phyloP scores from a whole-genome alignment of 2,329 filamentous ascomycete species.

The Atkinsonella hypoxylon region DNA sequence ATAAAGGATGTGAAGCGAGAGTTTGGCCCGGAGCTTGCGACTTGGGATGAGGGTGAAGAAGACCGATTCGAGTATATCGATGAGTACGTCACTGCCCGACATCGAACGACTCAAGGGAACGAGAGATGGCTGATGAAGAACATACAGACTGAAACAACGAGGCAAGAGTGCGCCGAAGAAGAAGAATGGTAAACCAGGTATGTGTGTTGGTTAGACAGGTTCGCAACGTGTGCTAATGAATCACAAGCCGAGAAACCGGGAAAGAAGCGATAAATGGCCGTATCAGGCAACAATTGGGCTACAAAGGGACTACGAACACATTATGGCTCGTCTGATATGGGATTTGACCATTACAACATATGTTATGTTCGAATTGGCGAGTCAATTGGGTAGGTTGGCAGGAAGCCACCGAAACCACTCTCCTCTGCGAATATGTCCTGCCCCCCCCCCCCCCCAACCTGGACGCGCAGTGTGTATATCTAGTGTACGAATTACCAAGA shows the following conservation, averaged over 20 bases:
- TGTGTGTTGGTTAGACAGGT: slow-evolving; percentile 4
- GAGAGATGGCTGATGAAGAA: slow-evolving; percentile 16
- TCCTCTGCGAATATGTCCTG: no score
- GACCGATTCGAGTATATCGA: slow-evolving; percentile 66
- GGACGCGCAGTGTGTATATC: background rate
- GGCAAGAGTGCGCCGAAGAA: slow-evolving; percentile 86
- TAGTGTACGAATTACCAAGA: slow-evolving; percentile 1
- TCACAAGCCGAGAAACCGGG: slow-evolving; percentile 15
- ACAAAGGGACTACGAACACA: no score
- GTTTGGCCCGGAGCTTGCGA: slow-evolving; percentile 54
- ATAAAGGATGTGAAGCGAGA: slow-evolving; percentile 62
- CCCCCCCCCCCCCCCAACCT: no score
- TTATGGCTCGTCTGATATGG: background rate
- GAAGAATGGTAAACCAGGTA: slow-evolving; percentile 49
- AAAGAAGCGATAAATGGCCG: slow-evolving; percentile 18
- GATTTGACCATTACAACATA: no score
- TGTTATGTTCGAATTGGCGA: no score
- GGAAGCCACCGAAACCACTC: no score
- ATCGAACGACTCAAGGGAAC: background rate
- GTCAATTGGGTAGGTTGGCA: no score
- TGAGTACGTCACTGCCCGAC: slow-evolving; percentile 34
- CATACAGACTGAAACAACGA: slow-evolving; percentile 54
- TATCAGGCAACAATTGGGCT: background rate
- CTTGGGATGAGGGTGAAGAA: slow-evolving; percentile 65
- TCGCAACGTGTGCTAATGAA: background rate